Evolutionary conservation across 1,284 basidiomycete species (phyloP).

Genomic region (Ganoderma sinense): DNA sequence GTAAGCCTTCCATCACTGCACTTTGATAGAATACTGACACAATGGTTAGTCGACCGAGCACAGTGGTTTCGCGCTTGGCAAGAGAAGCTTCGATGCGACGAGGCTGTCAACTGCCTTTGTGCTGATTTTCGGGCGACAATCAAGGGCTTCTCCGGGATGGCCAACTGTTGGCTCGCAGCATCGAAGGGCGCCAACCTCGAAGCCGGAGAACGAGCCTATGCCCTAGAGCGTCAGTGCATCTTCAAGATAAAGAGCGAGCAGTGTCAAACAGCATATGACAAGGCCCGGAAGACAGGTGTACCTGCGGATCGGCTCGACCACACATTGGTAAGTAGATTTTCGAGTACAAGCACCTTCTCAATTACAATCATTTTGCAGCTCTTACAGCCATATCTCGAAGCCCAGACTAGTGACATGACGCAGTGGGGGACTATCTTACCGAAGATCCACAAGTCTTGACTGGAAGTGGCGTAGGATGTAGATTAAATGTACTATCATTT

Average conservation of each 20-base stretch:
- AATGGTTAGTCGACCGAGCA: background rate
- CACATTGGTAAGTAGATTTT: background rate
- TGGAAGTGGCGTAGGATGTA: too few species aligned
- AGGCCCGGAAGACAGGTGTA: background rate
- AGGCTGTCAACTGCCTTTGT: background rate
- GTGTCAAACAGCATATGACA: background rate
- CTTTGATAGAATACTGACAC: background rate
- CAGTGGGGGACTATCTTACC: too few species aligned
- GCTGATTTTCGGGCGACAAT: background rate
- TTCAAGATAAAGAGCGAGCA: background rate
- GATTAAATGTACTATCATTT: too few species aligned
- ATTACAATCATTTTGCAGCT: too few species aligned
- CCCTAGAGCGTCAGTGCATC: background rate
- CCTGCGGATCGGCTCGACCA: background rate
- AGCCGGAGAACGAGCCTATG: background rate
- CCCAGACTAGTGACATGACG: too few species aligned
- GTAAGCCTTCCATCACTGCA: background rate
- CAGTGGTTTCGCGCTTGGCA: background rate
- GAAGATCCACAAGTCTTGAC: too few species aligned
- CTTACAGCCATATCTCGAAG: too few species aligned
- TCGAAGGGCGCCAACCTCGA: background rate
- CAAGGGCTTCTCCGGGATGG: background rate
- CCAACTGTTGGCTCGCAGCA: background rate
- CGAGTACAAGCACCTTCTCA: too few species aligned
- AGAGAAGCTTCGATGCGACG: background rate